Conservation (phyloP, 345 rosid genomes). For the Moricandia arvensis region DNA sequence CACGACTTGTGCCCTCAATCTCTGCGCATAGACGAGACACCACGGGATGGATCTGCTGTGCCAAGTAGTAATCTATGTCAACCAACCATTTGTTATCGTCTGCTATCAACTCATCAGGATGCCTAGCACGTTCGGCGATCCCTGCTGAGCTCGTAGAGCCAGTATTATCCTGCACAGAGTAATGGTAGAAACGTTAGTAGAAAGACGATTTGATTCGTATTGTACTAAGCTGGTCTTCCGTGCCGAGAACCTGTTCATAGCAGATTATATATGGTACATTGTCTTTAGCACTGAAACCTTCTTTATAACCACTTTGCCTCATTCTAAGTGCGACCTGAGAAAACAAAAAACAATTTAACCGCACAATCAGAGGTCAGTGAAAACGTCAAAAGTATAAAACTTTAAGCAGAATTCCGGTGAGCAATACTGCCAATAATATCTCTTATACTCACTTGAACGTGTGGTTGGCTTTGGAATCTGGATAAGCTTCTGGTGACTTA, state of each 20-base stretch:
- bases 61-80: constrained; percentile 91
- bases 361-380: constrained; percentile 18
- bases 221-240: constrained; percentile 3
- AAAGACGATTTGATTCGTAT: constrained; percentile 10
- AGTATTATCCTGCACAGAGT: constrained; percentile 52
- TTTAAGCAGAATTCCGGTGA: neutral
- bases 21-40: constrained; percentile 93
- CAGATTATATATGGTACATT: constrained; percentile 92
- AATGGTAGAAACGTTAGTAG: neutral
- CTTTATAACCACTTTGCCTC: constrained; percentile 79
- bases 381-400: constrained; percentile 17
- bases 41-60: constrained; percentile 99
- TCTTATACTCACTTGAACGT: constrained; percentile 55
- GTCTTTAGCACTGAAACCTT: constrained; percentile 81
- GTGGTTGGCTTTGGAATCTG: constrained; percentile 96
- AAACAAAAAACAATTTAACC: too few relatives aligned
- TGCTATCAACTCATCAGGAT: constrained; percentile 86
- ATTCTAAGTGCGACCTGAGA: constrained; percentile 86
- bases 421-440: neutral
- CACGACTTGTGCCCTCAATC: constrained; percentile 95
- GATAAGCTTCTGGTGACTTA: constrained; percentile 90
- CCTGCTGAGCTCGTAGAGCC: constrained; percentile 58
- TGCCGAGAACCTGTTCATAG: constrained; percentile 70
- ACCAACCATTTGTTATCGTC: constrained; percentile 84
- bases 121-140: constrained; percentile 89